Conservation (phyloP, 768 basidiomycete species). For the Rhizopogon roseolus region DNA sequence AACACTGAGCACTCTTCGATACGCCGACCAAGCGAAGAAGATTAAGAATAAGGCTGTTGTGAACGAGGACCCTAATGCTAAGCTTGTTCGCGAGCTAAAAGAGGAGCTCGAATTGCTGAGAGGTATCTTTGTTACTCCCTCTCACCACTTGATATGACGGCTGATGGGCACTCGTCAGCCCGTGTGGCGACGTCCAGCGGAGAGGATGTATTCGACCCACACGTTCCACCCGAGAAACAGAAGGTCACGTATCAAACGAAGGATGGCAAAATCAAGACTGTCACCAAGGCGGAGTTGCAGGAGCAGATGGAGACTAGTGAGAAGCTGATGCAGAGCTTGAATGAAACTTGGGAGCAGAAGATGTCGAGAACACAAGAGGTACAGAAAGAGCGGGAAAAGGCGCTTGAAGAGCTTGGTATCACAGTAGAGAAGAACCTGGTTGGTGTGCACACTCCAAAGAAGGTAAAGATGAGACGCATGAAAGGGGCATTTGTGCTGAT, state of each 20-base stretch:
- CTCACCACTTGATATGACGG: neutral
- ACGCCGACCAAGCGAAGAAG: slow-evolving; percentile 99
- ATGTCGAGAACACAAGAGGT: slow-evolving; percentile 87
- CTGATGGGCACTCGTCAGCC: slow-evolving; percentile 34
- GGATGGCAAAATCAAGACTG: slow-evolving; percentile 90
- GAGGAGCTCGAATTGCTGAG: slow-evolving; percentile 94
- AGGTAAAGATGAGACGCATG: slow-evolving; percentile 37
- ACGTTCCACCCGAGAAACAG: slow-evolving; percentile 89
- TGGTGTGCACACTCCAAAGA: slow-evolving; percentile 97
- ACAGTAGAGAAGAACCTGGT: slow-evolving; percentile 95
- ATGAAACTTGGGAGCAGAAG: slow-evolving; percentile 97
- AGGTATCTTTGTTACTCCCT: slow-evolving; percentile 38
- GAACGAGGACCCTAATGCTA: slow-evolving; percentile 99
- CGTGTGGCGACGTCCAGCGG: slow-evolving; percentile 65
- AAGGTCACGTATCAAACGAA: slow-evolving; percentile 92
- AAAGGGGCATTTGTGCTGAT: slow-evolving; percentile 3
- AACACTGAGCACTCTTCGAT: slow-evolving; percentile 92
- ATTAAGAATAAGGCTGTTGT: slow-evolving; percentile 99
- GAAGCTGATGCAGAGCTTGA: slow-evolving; percentile 89
- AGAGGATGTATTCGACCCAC: slow-evolving; percentile 82
- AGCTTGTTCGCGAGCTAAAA: slow-evolving; percentile 97
- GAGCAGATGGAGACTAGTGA: slow-evolving; percentile 96
- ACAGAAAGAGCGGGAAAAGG: slow-evolving; percentile 96
- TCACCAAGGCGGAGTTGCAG: slow-evolving; percentile 95
- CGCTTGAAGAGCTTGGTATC: slow-evolving; percentile 95